Percentiles rank a stretch among this genome's conserved stretches.
These are phyloP conservation scores for Pythium phragmiticola DNA, from an alignment of 352 stramenopile genomes.

Conservation along the genomic window DNA sequence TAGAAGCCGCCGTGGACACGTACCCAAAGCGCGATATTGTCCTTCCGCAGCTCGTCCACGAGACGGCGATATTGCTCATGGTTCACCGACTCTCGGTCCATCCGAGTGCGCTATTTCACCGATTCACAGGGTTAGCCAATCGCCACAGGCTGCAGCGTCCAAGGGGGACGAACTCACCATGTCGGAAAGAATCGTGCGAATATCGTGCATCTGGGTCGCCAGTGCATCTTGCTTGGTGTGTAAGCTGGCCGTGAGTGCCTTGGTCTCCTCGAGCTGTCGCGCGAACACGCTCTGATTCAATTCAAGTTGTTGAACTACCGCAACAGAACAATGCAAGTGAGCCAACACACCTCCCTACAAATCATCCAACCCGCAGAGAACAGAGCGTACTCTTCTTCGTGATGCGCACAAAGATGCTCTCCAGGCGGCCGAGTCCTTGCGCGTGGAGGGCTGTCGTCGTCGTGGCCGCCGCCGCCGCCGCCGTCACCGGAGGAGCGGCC, in stretches of 20 bases:
- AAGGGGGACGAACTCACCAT: conserved; percentile 30
- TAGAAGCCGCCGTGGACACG: neutral
- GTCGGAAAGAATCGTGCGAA: conserved; percentile 46
- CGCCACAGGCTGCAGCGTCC: neutral
- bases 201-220: conserved; percentile 50
- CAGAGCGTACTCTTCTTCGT: conserved; percentile 73
- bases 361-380: neutral
- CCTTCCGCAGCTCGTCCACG: conserved; percentile 27
- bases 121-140: neutral
- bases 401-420: conserved; percentile 85
- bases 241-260: conserved; percentile 7
- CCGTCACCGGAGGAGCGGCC: neutral
- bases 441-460: conserved; percentile 12
- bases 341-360: neutral
- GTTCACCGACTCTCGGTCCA: conserved; percentile 16
- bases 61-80: conserved; percentile 21
- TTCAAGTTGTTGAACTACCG: conserved; percentile 69
- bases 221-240: conserved; percentile 52
- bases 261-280: conserved; percentile 59
- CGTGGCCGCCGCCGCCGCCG: neutral
- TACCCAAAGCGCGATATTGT: conserved; percentile 33
- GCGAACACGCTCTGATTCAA: conserved; percentile 59
- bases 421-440: conserved; percentile 62
- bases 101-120: conserved; percentile 1
- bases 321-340: neutral